Evolutionary conservation across 108 stramenopile genomes (phyloP), one percentile per base, ranked within the genome.

Genomic region (Epithemia pelagica): DNA sequence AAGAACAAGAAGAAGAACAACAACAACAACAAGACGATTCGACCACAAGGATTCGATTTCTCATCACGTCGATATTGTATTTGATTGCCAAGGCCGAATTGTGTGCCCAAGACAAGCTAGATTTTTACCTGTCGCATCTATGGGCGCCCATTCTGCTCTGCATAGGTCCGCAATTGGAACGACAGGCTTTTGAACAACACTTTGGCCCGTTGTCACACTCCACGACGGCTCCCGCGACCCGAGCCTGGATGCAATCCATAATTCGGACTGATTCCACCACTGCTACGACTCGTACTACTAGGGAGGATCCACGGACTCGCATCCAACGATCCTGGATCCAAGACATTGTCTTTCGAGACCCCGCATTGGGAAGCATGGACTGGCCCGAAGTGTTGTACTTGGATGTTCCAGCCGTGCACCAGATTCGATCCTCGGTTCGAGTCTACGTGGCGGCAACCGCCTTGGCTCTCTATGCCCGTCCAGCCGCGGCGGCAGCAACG

Each of bases 391-490:
- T 88, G 22, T 75, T 84, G 32, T 61, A 51, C 7, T 60, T 80
- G 18, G 84, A 88, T 64, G 22, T 64, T 7, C 62, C 72, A 1
- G 30, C 52, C 22, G 58, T 88, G 20, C 54, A 57, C 2, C 29
- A 32, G 20, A 83, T 88, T 53, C 72, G 87, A 22, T 64, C 67
- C 31, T 59, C 67, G 30, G 77, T 81, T 46, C 77, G 79, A 30
- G 57, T 73, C 29, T 80, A 78, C 53, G 87, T 79, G 26, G 81
- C 81, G 68, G 87, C 77, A 54, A 82, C 80, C 15, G 77, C 87
- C 2, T 68, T 88, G 15, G 80, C 59, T 24, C 74, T 82, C 23
- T 81, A 85, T 65, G 81, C 81, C 20, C 71, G 70, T 29, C 75
- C 68, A 55, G 64, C 74, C 25, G 76, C 64, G 37, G 62, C 65